These are phyloP conservation scores for Leccinum boreale DNA, from an alignment of 768 basidiomycete genomes.

Conservation along the genomic window DNA sequence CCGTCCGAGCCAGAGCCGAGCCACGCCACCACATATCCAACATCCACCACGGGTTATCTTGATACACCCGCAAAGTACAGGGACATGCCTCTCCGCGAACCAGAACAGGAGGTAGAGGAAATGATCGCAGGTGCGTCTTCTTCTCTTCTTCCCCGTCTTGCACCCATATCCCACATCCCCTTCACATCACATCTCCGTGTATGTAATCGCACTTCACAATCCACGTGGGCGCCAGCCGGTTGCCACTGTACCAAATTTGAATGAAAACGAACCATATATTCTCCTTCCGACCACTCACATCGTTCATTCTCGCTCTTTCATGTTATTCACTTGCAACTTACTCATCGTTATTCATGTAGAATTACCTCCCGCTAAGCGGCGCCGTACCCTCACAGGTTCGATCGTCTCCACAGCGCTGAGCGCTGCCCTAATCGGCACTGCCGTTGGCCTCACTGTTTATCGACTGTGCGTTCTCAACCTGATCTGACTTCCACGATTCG, in stretches of 20 bases:
- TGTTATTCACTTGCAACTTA: constrained; percentile 35
- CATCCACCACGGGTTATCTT: constrained; percentile 62
- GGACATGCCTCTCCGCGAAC: constrained; percentile 29
- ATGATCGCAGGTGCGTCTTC: constrained; percentile 42
- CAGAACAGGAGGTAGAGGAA: constrained; percentile 43
- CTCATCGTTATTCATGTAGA: constrained; percentile 60
- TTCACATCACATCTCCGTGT: constrained; percentile 6
- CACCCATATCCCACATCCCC: constrained; percentile 20
- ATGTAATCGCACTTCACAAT: constrained; percentile 22
- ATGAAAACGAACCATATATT: constrained; percentile 13
- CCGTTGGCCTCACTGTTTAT: constrained; percentile 84
- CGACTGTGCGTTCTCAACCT: constrained; percentile 58
- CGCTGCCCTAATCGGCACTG: constrained; percentile 82
- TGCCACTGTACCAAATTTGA: constrained; percentile 7
- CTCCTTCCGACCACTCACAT: constrained; percentile 7
- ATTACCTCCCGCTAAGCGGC: constrained; percentile 72
- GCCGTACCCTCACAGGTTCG: constrained; percentile 76
- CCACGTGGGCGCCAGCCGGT: constrained; percentile 13
- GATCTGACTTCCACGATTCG: not conserved
- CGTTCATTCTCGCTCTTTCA: constrained; percentile 20
- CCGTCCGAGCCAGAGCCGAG: constrained; percentile 58
- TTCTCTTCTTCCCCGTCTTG: constrained; percentile 19
- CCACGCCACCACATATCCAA: constrained; percentile 46
- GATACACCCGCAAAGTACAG: constrained; percentile 67
- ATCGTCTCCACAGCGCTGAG: constrained; percentile 81